These are phyloP conservation scores for Pseudonitzschia pungens DNA, from an alignment of 108 stramenopile genomes.

Conservation along the genomic window DNA sequence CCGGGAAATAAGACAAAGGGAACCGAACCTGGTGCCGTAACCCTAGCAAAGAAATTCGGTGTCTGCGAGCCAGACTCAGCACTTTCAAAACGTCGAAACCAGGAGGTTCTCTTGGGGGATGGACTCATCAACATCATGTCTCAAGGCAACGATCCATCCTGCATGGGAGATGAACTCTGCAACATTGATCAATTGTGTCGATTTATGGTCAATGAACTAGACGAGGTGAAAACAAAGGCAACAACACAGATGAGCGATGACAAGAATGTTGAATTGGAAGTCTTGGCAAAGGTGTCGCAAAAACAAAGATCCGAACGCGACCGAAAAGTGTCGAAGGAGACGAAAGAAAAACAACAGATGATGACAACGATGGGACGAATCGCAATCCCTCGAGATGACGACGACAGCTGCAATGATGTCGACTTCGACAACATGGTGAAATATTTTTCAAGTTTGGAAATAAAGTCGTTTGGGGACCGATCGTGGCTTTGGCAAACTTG, in stretches of 20 bases:
- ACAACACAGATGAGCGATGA: neutral
- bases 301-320: slow-evolving; percentile 7
- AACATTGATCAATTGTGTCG: slow-evolving; percentile 77
- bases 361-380: neutral
- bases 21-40: slow-evolving; percentile 14
- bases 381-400: neutral
- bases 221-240: slow-evolving; percentile 1
- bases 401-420: slow-evolving; percentile 44
- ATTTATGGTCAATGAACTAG: slow-evolving; percentile 16
- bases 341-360: neutral
- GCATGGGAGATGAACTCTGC: slow-evolving; percentile 53
- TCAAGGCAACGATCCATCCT: slow-evolving; percentile 89
- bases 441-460: slow-evolving; percentile 28
- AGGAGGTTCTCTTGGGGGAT: slow-evolving; percentile 73
- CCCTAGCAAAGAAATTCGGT: slow-evolving; percentile 62
- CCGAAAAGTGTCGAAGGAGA: neutral
- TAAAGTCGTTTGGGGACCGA: slow-evolving; percentile 35
- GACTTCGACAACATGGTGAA: slow-evolving; percentile 42
- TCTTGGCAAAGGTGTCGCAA: slow-evolving; percentile 42
- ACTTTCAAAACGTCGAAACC: slow-evolving; percentile 46
- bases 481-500: slow-evolving; percentile 95
- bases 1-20: neutral
- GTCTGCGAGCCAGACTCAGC: slow-evolving; percentile 63
- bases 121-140: slow-evolving; percentile 76
- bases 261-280: slow-evolving; percentile 39